These are phyloP conservation scores for Beauveria rudraprayagi DNA, from an alignment of 2,329 filamentous ascomycete species.

Conservation along the genomic window DNA sequence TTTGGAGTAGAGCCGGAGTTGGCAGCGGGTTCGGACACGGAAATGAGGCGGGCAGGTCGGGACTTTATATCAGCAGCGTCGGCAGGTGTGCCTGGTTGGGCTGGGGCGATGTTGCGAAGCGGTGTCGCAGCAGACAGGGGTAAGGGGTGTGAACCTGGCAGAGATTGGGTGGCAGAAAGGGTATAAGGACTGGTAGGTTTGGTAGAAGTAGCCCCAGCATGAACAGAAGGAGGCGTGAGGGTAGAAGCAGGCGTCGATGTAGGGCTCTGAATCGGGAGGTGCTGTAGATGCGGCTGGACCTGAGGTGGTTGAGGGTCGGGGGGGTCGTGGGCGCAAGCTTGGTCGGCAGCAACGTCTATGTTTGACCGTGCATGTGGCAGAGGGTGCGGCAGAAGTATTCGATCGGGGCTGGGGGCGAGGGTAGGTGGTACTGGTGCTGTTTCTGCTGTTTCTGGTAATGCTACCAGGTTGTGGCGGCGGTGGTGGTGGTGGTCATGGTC, in stretches of 20 bases:
- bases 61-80: conserved; percentile 9
- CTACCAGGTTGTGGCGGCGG: conserved; percentile 8
- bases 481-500: not conserved
- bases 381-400: not conserved
- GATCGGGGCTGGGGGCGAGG: not conserved
- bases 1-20: not conserved
- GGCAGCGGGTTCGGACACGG: not conserved
- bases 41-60: not conserved
- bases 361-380: not conserved
- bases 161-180: not conserved
- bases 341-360: not conserved
- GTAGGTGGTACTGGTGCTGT: not conserved
- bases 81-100: conserved; percentile 8
- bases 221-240: not conserved
- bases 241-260: not conserved
- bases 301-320: not conserved
- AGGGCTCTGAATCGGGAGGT: not conserved
- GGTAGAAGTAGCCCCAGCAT: not conserved
- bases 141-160: not conserved
- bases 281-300: not conserved
- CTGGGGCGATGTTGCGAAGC: not conserved
- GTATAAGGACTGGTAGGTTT: not conserved
- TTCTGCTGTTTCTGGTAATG: not conserved
- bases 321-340: not conserved
- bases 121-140: conserved; percentile 11